A percentile compares a stretch with the other conserved stretches of the same genome.
phyloP scores from a whole-genome alignment of 2,329 filamentous ascomycete genomes.

The Monosporascus sp. region DNA sequence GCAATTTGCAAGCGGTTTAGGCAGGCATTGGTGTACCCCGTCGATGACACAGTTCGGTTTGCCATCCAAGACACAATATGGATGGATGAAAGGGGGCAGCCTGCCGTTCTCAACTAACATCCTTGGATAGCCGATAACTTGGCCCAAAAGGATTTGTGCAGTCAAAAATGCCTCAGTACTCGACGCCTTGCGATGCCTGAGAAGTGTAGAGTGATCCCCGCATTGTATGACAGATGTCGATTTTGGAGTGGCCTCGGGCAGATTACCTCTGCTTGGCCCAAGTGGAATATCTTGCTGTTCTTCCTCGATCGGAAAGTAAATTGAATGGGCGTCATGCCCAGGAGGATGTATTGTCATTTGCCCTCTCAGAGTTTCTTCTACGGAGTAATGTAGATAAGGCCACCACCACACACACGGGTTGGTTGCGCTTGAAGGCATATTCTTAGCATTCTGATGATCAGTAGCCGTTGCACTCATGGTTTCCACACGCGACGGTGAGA shows the following conservation, averaged over 20 bases:
- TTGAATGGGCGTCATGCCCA: no score
- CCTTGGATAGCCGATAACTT: slow-evolving; percentile 16
- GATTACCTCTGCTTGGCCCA: not conserved
- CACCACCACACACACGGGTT: no score
- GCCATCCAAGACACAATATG: slow-evolving; percentile 15
- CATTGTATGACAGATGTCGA: no score
- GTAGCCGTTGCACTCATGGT: no score
- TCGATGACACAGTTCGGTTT: slow-evolving; percentile 7
- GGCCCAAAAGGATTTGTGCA: slow-evolving; percentile 15
- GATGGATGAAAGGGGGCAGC: slow-evolving; percentile 24
- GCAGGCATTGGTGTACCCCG: slow-evolving; percentile 20
- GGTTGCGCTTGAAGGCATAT: no score
- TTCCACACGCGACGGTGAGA: no score
- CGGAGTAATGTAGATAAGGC: no score
- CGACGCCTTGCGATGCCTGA: not conserved
- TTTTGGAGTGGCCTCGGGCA: no score
- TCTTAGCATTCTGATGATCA: no score
- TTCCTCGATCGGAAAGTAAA: not conserved
- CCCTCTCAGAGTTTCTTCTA: no score
- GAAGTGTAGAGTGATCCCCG: not conserved
- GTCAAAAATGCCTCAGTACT: slow-evolving; percentile 13
- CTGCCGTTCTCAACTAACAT: slow-evolving; percentile 15
- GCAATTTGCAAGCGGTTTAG: slow-evolving; percentile 20
- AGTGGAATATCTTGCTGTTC: not conserved
- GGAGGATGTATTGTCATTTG: no score